Conservation (phyloP, 1,284 basidiomycete genomes). For the Ceratobasidium sp. region DNA sequence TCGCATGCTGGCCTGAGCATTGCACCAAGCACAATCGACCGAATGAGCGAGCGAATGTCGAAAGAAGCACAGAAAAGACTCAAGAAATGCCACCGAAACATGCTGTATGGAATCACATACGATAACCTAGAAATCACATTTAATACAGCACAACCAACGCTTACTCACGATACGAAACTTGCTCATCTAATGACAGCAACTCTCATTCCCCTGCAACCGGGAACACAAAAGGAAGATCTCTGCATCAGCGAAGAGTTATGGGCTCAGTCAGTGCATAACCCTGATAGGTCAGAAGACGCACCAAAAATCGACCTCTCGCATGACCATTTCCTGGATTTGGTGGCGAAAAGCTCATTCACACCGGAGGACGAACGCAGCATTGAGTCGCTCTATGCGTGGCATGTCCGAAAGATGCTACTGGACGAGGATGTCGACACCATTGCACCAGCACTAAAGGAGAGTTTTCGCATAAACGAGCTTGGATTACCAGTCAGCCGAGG, state of each 20-base stretch:
- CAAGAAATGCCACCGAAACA: no score
- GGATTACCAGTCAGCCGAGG: slow-evolving; percentile 48
- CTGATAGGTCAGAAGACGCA: background rate
- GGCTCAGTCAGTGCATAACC: slow-evolving; percentile 1
- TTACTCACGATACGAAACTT: background rate
- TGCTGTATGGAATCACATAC: slow-evolving; percentile 15
- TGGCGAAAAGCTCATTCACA: background rate
- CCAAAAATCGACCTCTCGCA: background rate
- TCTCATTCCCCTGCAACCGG: background rate
- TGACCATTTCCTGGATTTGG: background rate
- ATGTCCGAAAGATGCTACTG: background rate
- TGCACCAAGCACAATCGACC: background rate
- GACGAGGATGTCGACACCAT: slow-evolving; percentile 43
- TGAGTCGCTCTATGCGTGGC: background rate
- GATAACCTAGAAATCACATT: slow-evolving; percentile 36
- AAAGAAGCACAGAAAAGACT: background rate
- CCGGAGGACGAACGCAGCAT: background rate
- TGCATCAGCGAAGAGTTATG: background rate
- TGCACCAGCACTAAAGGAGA: slow-evolving; percentile 50
- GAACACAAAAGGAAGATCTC: background rate
- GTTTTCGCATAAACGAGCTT: slow-evolving; percentile 50
- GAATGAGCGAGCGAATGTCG: background rate
- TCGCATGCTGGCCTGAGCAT: slow-evolving; percentile 5
- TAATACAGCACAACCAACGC: slow-evolving; percentile 9
- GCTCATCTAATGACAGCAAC: slow-evolving; percentile 21